Evolutionary conservation across 441 rosid genomes (phyloP).

Genomic region (Macaranga tanarius): DNA sequence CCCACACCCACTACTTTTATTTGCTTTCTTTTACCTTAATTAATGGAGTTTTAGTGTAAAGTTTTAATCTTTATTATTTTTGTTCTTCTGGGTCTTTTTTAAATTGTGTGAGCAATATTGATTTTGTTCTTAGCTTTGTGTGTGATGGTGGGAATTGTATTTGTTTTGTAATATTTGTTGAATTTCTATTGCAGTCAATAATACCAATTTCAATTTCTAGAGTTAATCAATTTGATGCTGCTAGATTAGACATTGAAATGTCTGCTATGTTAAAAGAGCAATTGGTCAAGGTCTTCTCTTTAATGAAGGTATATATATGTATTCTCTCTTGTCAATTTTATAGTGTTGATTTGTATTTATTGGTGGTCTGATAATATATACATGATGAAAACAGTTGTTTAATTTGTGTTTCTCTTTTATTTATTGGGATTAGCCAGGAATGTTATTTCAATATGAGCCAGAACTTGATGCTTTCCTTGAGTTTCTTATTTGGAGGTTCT

Average conservation of each 20-base stretch:
- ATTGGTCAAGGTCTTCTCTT: slow-evolving; percentile 83
- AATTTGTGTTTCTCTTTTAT: slow-evolving; percentile 27
- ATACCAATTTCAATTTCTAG: slow-evolving; percentile 75
- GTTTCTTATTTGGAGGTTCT: slow-evolving; percentile 97
- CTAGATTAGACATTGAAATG: slow-evolving; percentile 88
- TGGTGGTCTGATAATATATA: no score
- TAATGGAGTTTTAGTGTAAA: no score
- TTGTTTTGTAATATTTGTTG: not conserved
- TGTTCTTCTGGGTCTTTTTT: no score
- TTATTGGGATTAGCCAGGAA: slow-evolving; percentile 88
- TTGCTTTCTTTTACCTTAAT: not conserved
- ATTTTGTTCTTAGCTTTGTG: no score
- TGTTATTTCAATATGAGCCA: slow-evolving; percentile 95
- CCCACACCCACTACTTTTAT: not conserved
- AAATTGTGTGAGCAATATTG: no score
- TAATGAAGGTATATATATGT: slow-evolving; percentile 65
- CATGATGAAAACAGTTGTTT: no score
- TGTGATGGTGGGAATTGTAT: no score
- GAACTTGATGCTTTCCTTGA: slow-evolving; percentile 98
- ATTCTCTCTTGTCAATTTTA: no score
- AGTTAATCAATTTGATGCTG: slow-evolving; percentile 97
- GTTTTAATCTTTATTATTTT: no score
- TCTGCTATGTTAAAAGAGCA: slow-evolving; percentile 96
- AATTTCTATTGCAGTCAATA: slow-evolving; percentile 37
- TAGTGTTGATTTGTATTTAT: no score